A percentile compares a stretch with the other conserved stretches of the same genome.
These are phyloP conservation scores for Botrytis porri DNA, from an alignment of 2,329 filamentous ascomycete genomes.

Conservation along the genomic window DNA sequence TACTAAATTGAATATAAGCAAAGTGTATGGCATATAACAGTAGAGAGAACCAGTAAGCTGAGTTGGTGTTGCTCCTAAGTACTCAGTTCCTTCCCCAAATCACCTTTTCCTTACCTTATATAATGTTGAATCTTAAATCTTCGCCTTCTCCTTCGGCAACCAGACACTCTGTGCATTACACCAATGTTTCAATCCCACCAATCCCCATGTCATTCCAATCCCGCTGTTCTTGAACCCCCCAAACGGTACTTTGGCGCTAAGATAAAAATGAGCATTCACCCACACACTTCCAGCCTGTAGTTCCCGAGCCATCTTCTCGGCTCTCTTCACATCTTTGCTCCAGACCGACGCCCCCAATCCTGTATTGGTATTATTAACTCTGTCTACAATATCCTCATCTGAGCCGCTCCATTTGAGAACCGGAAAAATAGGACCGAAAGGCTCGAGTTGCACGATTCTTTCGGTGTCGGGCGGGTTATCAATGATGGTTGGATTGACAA, in stretches of 20 bases:
- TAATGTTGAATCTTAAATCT: background rate
- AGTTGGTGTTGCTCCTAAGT: background rate
- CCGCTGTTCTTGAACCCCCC: constrained; percentile 38
- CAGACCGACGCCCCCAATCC: constrained; percentile 59
- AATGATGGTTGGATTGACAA: constrained; percentile 57
- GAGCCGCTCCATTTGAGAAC: constrained; percentile 11
- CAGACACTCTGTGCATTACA: constrained; percentile 19
- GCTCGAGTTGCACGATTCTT: constrained; percentile 55
- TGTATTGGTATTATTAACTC: constrained; percentile 51
- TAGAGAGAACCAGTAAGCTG: background rate
- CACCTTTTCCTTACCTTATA: background rate
- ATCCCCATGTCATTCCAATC: constrained; percentile 33
- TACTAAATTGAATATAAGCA: background rate
- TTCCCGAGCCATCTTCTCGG: constrained; percentile 50
- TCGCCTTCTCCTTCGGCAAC: background rate
- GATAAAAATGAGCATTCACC: constrained; percentile 54
- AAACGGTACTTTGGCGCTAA: constrained; percentile 43
- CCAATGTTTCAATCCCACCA: constrained; percentile 12
- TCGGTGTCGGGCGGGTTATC: constrained; percentile 55
- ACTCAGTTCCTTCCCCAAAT: background rate
- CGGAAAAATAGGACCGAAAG: constrained; percentile 46
- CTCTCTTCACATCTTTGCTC: constrained; percentile 50
- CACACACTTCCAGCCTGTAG: constrained; percentile 58
- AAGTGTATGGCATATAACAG: background rate
- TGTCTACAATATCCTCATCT: constrained; percentile 51